Evolutionary conservation across 306 rosid species (phyloP).

Genomic region (Medicago arabica): DNA sequence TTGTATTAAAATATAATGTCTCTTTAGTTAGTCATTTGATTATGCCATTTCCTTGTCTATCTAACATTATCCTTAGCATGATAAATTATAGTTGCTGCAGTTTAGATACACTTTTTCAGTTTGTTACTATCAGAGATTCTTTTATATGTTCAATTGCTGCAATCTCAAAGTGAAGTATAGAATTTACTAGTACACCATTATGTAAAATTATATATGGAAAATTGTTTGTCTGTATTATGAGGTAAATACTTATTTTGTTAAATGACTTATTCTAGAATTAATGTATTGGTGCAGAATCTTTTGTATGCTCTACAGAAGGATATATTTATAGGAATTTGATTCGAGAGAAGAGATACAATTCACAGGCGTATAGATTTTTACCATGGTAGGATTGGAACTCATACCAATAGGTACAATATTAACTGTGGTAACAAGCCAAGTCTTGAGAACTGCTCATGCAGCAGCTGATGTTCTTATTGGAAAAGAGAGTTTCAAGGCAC

Average conservation of each 20-base stretch:
- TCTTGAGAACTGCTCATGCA: slow-evolving; percentile 71
- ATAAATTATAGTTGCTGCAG: not conserved
- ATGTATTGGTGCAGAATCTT: not conserved
- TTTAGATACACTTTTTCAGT: too few species aligned
- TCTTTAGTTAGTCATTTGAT: not conserved
- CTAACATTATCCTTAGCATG: not conserved
- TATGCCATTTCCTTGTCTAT: not conserved
- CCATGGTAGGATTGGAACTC: slow-evolving; percentile 63
- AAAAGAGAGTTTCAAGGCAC: slow-evolving; percentile 74
- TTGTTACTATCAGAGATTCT: slow-evolving; percentile 26
- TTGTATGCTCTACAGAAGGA: too few species aligned
- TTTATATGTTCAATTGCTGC: not conserved
- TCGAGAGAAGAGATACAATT: not conserved
- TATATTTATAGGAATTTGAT: slow-evolving; percentile 26
- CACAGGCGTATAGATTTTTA: slow-evolving; percentile 17
- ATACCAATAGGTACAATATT: slow-evolving; percentile 81
- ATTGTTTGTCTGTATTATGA: not conserved
- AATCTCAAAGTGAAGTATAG: not conserved
- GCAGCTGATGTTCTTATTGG: slow-evolving; percentile 70
- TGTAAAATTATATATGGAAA: not conserved
- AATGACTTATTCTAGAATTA: slow-evolving; percentile 12
- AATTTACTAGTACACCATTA: not conserved
- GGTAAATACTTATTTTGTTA: not conserved
- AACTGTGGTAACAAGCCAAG: slow-evolving; percentile 68
- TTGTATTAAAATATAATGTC: not conserved